phyloP scores from a whole-genome alignment of 2,329 filamentous ascomycete species.

The Claviceps sp. region DNA sequence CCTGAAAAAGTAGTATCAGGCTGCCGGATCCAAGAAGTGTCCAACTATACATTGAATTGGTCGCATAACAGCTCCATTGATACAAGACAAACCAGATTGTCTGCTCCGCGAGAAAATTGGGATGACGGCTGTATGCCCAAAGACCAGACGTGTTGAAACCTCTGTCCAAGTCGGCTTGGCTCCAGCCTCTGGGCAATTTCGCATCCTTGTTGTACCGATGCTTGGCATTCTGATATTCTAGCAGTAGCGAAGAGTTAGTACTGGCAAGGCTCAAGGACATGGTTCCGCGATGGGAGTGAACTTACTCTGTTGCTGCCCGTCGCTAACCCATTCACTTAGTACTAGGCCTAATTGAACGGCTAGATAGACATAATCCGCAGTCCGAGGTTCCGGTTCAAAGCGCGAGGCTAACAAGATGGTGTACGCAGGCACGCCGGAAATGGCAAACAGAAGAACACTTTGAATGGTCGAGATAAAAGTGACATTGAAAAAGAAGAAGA shows the following conservation, averaged over 20 bases:
- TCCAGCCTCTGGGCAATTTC: conserved; percentile 52
- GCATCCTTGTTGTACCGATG: conserved; percentile 58
- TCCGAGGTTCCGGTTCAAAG: conserved; percentile 37
- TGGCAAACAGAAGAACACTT: conserved; percentile 64
- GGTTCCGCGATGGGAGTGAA: too few species aligned
- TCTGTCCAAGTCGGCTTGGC: conserved; percentile 67
- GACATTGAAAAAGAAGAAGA: conserved; percentile 78
- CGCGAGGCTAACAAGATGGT: conserved; percentile 61
- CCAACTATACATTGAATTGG: conserved; percentile 64
- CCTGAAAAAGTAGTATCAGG: conserved; percentile 75
- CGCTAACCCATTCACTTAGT: conserved; percentile 63
- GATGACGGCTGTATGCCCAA: conserved; percentile 81
- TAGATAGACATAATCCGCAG: conserved; percentile 35
- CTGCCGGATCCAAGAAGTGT: conserved; percentile 53
- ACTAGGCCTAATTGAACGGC: conserved; percentile 36
- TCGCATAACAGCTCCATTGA: conserved; percentile 71
- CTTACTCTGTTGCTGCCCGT: conserved; percentile 81
- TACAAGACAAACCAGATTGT: conserved; percentile 80
- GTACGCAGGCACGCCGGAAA: conserved; percentile 70
- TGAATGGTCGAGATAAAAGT: conserved; percentile 81
- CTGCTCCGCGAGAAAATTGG: conserved; percentile 91
- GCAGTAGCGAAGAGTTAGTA: neutral
- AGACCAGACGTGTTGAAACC: conserved; percentile 78
- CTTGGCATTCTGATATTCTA: conserved; percentile 74
- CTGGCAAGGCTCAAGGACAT: neutral